Percentiles rank a stretch among this genome's conserved stretches.
These are phyloP conservation scores for Aspergillus felis DNA, from an alignment of 2,329 filamentous ascomycete species.

Conservation along the genomic window DNA sequence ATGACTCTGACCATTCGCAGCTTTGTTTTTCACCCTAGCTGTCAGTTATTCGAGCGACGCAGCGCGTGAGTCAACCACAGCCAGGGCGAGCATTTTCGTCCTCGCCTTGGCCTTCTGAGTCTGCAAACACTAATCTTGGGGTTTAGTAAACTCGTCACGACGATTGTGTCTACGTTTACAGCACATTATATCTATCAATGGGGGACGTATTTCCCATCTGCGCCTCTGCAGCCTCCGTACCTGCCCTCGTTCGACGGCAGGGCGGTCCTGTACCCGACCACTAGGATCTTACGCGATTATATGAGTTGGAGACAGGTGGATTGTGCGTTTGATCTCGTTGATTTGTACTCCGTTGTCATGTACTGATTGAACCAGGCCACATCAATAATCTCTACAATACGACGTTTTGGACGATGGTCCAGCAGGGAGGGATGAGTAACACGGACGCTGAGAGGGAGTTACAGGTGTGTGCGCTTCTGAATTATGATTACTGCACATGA, in stretches of 20 bases:
- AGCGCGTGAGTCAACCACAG: slow-evolving; percentile 55
- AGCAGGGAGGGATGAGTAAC: slow-evolving; percentile 68
- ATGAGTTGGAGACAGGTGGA: slow-evolving; percentile 97
- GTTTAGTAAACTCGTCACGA: slow-evolving; percentile 84
- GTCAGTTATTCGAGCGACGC: slow-evolving; percentile 78
- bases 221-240: slow-evolving; percentile 61
- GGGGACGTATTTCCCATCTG: slow-evolving; percentile 70
- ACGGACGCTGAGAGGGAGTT: slow-evolving; percentile 78
- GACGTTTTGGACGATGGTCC: slow-evolving; percentile 86
- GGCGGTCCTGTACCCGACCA: slow-evolving; percentile 82
- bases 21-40: slow-evolving; percentile 83
- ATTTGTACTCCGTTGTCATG: slow-evolving; percentile 5
- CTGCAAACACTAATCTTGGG: not conserved
- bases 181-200: slow-evolving; percentile 84
- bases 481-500: not conserved
- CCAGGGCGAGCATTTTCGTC: not conserved
- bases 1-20: slow-evolving; percentile 42
- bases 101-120: not conserved
- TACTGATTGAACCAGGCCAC: slow-evolving; percentile 58
- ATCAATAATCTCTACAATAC: slow-evolving; percentile 99
- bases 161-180: slow-evolving; percentile 88
- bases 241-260: slow-evolving; percentile 90
- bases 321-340: slow-evolving; percentile 56
- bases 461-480: slow-evolving; percentile 50
- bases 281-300: slow-evolving; percentile 83